Conservation (phyloP, 371 early-diverging fungal species). For the Circinella minor region DNA sequence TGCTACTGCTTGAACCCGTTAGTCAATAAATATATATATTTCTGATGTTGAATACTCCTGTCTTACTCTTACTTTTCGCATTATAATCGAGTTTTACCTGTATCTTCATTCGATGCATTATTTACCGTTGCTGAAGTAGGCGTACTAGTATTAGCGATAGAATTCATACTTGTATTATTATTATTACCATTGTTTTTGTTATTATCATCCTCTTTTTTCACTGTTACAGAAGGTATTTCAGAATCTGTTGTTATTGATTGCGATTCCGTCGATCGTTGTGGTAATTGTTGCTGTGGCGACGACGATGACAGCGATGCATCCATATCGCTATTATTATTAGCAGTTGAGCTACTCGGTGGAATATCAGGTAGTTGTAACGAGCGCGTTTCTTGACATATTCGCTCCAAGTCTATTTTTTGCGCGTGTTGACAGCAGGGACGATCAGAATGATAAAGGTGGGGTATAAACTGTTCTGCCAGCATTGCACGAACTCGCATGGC, state of each 20-base stretch:
- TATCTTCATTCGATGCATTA: slow-evolving; percentile 1
- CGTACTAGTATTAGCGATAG: too few relatives aligned
- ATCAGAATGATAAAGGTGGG: slow-evolving; percentile 53
- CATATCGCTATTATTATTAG: too few relatives aligned
- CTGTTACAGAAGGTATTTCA: background rate
- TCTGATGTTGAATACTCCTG: too few relatives aligned
- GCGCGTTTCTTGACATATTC: slow-evolving; percentile 15
- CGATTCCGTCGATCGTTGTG: too few relatives aligned
- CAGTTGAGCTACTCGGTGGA: background rate
- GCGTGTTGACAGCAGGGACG: slow-evolving; percentile 39
- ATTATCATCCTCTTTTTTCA: background rate
- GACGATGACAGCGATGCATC: too few relatives aligned
- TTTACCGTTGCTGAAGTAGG: too few relatives aligned
- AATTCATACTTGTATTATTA: background rate
- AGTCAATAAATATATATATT: too few relatives aligned
- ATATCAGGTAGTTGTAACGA: slow-evolving; percentile 14
- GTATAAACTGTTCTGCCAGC: slow-evolving; percentile 74
- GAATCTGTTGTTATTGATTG: background rate
- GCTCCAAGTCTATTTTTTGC: slow-evolving; percentile 25
- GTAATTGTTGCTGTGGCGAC: background rate
- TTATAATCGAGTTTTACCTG: background rate
- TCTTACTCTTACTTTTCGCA: background rate
- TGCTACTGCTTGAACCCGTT: background rate
- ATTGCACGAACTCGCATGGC: slow-evolving; percentile 72
- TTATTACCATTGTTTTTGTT: background rate